A percentile compares a stretch with the other conserved stretches of the same genome.
phyloP scores from a whole-genome alignment of 2,329 filamentous ascomycete genomes.

The Hymenoscyphus occultus region DNA sequence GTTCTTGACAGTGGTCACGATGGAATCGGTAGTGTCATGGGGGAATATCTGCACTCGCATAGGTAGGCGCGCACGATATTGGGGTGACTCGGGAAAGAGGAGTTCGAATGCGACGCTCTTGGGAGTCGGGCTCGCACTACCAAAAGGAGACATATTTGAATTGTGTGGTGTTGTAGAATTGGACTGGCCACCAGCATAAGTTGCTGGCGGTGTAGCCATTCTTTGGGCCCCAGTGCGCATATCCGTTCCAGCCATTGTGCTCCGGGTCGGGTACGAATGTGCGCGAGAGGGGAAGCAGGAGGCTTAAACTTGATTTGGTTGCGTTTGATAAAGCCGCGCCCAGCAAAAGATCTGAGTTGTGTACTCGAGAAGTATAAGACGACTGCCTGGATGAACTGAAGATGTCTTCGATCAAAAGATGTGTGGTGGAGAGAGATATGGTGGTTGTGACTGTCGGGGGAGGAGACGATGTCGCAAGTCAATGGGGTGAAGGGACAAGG shows the following conservation, averaged over 20 bases:
- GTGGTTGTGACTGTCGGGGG: slow-evolving; percentile 18
- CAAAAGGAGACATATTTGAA: slow-evolving; percentile 33
- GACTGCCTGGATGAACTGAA: slow-evolving; percentile 17
- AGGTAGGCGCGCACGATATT: slow-evolving; percentile 72
- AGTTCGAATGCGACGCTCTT: slow-evolving; percentile 81
- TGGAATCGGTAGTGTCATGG: slow-evolving; percentile 95
- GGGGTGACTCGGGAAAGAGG: slow-evolving; percentile 63
- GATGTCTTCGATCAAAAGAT: slow-evolving; percentile 17
- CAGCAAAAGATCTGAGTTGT: slow-evolving; percentile 28
- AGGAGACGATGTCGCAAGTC: slow-evolving; percentile 32
- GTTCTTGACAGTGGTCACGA: slow-evolving; percentile 97
- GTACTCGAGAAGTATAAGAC: slow-evolving; percentile 18
- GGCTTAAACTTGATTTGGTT: slow-evolving; percentile 28
- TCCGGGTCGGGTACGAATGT: slow-evolving; percentile 30
- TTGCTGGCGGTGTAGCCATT: slow-evolving; percentile 33
- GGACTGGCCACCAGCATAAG: slow-evolving; percentile 26
- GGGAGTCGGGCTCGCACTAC: slow-evolving; percentile 40
- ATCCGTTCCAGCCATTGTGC: slow-evolving; percentile 32
- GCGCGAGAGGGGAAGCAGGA: slow-evolving; percentile 21
- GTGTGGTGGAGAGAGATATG: slow-evolving; percentile 17
- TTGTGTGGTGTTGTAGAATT: slow-evolving; percentile 29
- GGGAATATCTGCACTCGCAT: slow-evolving; percentile 88
- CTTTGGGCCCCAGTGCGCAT: slow-evolving; percentile 26
- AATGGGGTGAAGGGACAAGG: slow-evolving; percentile 19
- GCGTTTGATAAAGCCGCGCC: slow-evolving; percentile 26